Evolutionary conservation across 2,329 filamentous ascomycete species (phyloP).

Genomic region (Beauveria pseudobassiana): DNA sequence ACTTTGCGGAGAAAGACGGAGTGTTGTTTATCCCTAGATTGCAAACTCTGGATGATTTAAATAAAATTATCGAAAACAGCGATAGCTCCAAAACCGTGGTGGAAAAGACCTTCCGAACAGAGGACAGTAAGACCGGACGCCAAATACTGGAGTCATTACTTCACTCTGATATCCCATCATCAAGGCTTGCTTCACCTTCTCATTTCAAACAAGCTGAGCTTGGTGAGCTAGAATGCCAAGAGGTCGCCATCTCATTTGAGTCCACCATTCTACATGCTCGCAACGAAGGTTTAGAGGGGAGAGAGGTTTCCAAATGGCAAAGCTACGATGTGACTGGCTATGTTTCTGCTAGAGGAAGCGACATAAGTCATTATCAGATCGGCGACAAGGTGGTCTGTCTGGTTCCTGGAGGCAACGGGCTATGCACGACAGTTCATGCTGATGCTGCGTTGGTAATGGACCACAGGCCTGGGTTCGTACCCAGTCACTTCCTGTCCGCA

Average conservation of each 20-base stretch:
- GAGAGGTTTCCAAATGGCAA: not conserved
- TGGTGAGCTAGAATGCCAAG: slow-evolving; percentile 19
- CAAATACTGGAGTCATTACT: not conserved
- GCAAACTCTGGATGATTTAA: slow-evolving; percentile 31
- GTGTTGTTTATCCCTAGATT: slow-evolving; percentile 39
- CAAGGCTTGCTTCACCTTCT: not conserved
- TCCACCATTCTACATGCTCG: slow-evolving; percentile 26
- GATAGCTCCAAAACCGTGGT: slow-evolving; percentile 4
- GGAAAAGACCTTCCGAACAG: slow-evolving; percentile 17
- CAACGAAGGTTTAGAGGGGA: not conserved
- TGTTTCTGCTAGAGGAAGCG: slow-evolving; percentile 27
- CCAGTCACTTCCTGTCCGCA: slow-evolving; percentile 34
- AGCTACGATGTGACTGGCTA: slow-evolving; percentile 31
- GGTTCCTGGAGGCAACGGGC: slow-evolving; percentile 22
- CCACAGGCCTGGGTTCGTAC: slow-evolving; percentile 22
- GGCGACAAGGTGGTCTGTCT: slow-evolving; percentile 37
- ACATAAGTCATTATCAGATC: slow-evolving; percentile 23
- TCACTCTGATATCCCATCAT: not conserved
- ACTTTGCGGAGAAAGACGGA: slow-evolving; percentile 34
- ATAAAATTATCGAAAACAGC: slow-evolving; percentile 35
- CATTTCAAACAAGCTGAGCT: not conserved
- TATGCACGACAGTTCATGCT: slow-evolving; percentile 27
- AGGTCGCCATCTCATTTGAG: slow-evolving; percentile 34
- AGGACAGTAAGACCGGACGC: not conserved
- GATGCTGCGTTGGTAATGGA: slow-evolving; percentile 30